Percentiles rank a stretch among this genome's conserved stretches.
Evolutionary conservation across 2,329 filamentous ascomycete species (phyloP).

Genomic region (Fusarium brachygibbosum): DNA sequence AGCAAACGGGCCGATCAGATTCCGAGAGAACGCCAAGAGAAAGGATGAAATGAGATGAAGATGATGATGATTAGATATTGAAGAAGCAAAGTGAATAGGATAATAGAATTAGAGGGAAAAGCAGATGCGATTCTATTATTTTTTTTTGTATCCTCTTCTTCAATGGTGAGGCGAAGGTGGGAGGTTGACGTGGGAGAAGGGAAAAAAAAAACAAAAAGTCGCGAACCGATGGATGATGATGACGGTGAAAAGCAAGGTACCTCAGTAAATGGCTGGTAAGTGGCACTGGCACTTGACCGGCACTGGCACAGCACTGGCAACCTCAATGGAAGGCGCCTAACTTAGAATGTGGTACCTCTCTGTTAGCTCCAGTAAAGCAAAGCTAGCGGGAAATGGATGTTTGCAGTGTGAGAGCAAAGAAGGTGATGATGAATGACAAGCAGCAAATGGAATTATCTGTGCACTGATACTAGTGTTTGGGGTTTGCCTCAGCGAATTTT

Average conservation of each 20-base stretch:
- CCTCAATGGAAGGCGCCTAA: slow-evolving; percentile 7
- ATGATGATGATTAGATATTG: slow-evolving; percentile 12
- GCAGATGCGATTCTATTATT: slow-evolving; percentile 31
- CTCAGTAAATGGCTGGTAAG: slow-evolving; percentile 8
- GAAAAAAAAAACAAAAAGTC: slow-evolving; percentile 21
- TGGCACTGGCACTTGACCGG: slow-evolving; percentile 16
- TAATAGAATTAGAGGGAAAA: slow-evolving; percentile 8
- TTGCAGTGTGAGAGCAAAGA: slow-evolving; percentile 4
- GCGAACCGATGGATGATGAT: slow-evolving; percentile 33
- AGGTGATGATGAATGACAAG: not conserved
- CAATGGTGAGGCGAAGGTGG: slow-evolving; percentile 28
- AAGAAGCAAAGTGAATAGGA: slow-evolving; percentile 6
- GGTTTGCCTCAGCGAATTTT: slow-evolving; percentile 26
- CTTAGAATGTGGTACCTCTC: slow-evolving; percentile 1
- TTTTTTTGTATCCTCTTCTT: slow-evolving; percentile 5
- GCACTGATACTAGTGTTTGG: slow-evolving; percentile 25
- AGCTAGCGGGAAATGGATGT: slow-evolving; percentile 6
- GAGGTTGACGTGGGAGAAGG: slow-evolving; percentile 1
- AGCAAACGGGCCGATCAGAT: slow-evolving; percentile 45
- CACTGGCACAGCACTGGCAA: slow-evolving; percentile 11
- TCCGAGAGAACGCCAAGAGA: slow-evolving; percentile 41
- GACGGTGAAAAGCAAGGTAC: slow-evolving; percentile 30
- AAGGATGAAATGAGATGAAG: slow-evolving; percentile 22
- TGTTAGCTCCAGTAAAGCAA: not conserved
- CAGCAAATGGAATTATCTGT: slow-evolving; percentile 26